A percentile compares a stretch with the other conserved stretches of the same genome.
These are phyloP conservation scores for Eremothecium sinecaudum DNA, from an alignment of 1,139 yeast species.

Conservation along the genomic window DNA sequence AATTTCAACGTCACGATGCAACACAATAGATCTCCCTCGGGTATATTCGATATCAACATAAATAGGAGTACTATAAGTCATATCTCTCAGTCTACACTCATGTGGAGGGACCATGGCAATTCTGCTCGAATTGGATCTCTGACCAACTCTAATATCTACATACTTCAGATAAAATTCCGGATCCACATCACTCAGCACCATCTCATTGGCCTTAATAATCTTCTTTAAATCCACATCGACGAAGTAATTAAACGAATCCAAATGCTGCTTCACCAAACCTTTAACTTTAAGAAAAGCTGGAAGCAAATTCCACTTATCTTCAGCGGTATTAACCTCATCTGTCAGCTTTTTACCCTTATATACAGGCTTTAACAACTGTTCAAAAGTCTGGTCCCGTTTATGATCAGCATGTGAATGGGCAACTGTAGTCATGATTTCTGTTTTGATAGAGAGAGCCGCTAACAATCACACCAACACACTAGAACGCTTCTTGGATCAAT, in stretches of 20 bases:
- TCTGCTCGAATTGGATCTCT: slow-evolving; percentile 44
- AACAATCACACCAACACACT: neutral
- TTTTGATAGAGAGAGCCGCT: neutral
- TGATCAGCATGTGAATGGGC: slow-evolving; percentile 9
- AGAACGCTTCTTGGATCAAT: neutral
- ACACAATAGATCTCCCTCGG: slow-evolving; percentile 82
- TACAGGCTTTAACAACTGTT: slow-evolving; percentile 65
- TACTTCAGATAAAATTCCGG: slow-evolving; percentile 92
- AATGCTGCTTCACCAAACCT: slow-evolving; percentile 92
- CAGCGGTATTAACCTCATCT: slow-evolving; percentile 81
- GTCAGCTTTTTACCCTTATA: slow-evolving; percentile 80
- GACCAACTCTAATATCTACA: slow-evolving; percentile 83
- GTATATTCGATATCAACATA: slow-evolving; percentile 96
- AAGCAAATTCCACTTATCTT: slow-evolving; percentile 90
- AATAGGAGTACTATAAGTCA: slow-evolving; percentile 93
- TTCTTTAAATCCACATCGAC: slow-evolving; percentile 89
- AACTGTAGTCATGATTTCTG: neutral
- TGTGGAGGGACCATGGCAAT: slow-evolving; percentile 70
- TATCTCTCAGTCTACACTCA: slow-evolving; percentile 89
- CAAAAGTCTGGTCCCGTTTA: slow-evolving; percentile 46
- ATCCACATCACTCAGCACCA: slow-evolving; percentile 86
- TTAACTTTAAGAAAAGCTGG: slow-evolving; percentile 95
- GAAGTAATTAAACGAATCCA: slow-evolving; percentile 92
- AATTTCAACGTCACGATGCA: slow-evolving; percentile 83
- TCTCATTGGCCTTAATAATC: slow-evolving; percentile 82